Conservation (phyloP, 2,329 filamentous ascomycete species). For the Paecilomyces dactylethromorphus region DNA sequence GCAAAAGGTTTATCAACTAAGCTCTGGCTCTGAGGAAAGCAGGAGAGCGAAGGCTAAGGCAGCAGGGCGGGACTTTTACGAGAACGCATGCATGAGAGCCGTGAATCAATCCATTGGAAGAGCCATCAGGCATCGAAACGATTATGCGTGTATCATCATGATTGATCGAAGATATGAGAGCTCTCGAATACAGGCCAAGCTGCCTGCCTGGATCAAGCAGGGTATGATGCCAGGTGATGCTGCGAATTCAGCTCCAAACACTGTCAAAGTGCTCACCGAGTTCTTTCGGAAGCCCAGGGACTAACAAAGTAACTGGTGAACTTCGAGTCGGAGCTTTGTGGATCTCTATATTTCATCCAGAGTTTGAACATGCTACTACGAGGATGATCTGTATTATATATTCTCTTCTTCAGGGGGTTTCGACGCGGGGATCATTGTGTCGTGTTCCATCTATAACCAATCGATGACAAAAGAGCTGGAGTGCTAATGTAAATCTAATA, state of each 20-base stretch:
- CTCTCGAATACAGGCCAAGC: slow-evolving; percentile 65
- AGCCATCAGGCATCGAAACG: slow-evolving; percentile 77
- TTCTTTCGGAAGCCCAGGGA: slow-evolving; percentile 23
- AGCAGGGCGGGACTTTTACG: slow-evolving; percentile 72
- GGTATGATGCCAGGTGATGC: slow-evolving; percentile 45
- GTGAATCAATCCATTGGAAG: slow-evolving; percentile 96
- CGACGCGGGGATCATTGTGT: too few species aligned
- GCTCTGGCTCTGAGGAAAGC: slow-evolving; percentile 18
- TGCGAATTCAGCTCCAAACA: slow-evolving; percentile 16
- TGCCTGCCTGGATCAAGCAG: slow-evolving; percentile 81
- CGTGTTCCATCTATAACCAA: too few species aligned
- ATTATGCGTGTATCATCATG: slow-evolving; percentile 87
- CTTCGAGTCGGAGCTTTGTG: neutral
- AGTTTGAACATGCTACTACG: too few species aligned
- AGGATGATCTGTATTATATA: too few species aligned
- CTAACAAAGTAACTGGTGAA: neutral
- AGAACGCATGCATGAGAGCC: slow-evolving; percentile 92
- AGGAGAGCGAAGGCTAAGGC: slow-evolving; percentile 33
- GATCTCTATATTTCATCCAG: too few species aligned
- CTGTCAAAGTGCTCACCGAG: slow-evolving; percentile 21
- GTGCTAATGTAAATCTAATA: too few species aligned
- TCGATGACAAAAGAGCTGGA: too few species aligned
- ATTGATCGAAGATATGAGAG: slow-evolving; percentile 74
- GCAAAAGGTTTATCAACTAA: slow-evolving; percentile 40
- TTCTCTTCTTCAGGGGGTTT: too few species aligned